Percentiles rank a stretch among this genome's conserved stretches.
These are phyloP conservation scores for Marsdenia floribunda DNA, from an alignment of 257 asterid genomes.

Conservation along the genomic window DNA sequence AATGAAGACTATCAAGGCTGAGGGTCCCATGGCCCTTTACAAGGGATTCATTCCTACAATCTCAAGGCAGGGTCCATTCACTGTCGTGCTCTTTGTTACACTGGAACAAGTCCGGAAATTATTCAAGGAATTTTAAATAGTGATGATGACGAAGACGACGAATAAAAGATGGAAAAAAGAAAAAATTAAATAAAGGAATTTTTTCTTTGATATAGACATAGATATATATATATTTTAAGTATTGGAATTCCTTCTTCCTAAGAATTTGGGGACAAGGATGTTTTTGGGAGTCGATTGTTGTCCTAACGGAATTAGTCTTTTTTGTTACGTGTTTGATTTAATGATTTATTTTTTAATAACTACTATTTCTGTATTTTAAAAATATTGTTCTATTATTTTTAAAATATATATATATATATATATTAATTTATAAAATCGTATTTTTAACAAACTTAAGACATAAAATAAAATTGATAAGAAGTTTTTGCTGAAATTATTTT, in stretches of 20 bases:
- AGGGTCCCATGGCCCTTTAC: constrained; percentile 80
- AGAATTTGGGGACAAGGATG: constrained; percentile 3
- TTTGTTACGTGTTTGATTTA: neutral
- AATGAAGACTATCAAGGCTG: constrained; percentile 71
- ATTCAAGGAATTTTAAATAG: constrained; percentile 59
- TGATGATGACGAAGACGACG: constrained; percentile 33
- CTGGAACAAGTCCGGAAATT: constrained; percentile 81
- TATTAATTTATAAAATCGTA: too few relatives aligned
- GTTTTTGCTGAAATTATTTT: too few relatives aligned
- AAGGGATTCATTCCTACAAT: constrained; percentile 84
- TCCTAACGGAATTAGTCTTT: neutral
- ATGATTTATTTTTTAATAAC: neutral
- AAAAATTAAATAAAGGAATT: neutral
- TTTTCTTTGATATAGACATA: neutral
- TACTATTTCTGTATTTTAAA: too few relatives aligned
- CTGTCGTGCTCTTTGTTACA: constrained; percentile 82
- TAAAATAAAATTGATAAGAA: too few relatives aligned
- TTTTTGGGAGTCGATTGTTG: neutral
- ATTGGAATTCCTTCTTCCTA: constrained; percentile 3
- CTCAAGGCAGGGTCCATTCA: constrained; percentile 86
- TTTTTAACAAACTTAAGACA: too few relatives aligned
- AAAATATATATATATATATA: too few relatives aligned
- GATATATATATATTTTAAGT: too few relatives aligned
- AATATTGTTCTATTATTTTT: too few relatives aligned
- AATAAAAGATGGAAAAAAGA: neutral